phyloP scores from a whole-genome alignment of 805 yeast genomes.

The Yarrowia bubula region DNA sequence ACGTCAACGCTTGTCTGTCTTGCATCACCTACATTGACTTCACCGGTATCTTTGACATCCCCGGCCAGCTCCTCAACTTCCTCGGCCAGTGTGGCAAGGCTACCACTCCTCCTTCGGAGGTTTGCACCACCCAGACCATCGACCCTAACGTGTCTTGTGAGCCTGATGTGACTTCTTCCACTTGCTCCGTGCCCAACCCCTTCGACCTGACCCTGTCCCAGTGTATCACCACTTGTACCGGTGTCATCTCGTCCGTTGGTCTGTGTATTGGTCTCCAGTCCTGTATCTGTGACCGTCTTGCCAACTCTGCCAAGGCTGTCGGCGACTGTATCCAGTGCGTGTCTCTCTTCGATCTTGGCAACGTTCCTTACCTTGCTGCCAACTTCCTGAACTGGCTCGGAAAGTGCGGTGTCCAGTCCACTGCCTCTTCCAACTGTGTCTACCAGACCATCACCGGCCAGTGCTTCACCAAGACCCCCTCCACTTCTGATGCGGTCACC shows the following conservation, averaged over 20 bases:
- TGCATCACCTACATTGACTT: slow-evolving; percentile 5
- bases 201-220: neutral
- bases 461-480: neutral
- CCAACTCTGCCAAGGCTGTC: neutral
- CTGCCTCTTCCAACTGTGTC: neutral
- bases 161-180: neutral
- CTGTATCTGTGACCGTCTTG: neutral
- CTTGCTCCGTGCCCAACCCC: slow-evolving; percentile 7
- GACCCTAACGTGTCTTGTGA: neutral
- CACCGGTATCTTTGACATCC: neutral
- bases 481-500: neutral
- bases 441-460: slow-evolving; percentile 8
- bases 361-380: slow-evolving; percentile 10
- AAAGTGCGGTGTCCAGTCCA: neutral
- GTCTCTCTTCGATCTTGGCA: neutral
- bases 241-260: neutral
- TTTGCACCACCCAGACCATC: slow-evolving; percentile 4
- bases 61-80: neutral
- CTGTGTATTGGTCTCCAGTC: slow-evolving; percentile 11
- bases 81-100: neutral
- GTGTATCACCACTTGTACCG: slow-evolving; percentile 7
- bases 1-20: slow-evolving; percentile 1
- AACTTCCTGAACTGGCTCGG: slow-evolving; percentile 17
- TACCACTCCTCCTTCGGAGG: neutral
- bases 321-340: slow-evolving; percentile 10